A percentile compares a stretch with the other conserved stretches of the same genome.
Conservation (phyloP, 179 eudicot species). For the Beta corolliflora region DNA sequence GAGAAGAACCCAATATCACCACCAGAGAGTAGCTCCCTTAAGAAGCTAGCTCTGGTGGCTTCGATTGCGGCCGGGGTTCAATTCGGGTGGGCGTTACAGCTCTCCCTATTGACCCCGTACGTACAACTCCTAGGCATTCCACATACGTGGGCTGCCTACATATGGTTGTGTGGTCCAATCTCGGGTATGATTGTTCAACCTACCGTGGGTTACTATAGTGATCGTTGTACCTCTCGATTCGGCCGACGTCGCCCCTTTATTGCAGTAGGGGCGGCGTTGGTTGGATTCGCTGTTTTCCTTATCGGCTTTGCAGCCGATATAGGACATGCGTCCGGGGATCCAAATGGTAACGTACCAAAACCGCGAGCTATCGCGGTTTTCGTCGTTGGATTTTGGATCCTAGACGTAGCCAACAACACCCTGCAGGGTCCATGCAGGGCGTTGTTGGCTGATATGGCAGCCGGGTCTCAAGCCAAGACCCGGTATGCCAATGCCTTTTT, state of each 20-base stretch:
- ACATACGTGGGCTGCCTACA: conserved; percentile 62
- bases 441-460: conserved; percentile 59
- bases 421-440: conserved; percentile 79
- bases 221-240: conserved; percentile 60
- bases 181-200: conserved; percentile 92
- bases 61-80: conserved; percentile 83
- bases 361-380: conserved; percentile 65
- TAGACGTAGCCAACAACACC: conserved; percentile 78
- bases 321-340: conserved; percentile 60
- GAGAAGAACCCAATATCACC: conserved; percentile 30
- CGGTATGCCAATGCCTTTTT: conserved; percentile 53
- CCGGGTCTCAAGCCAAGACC: conserved; percentile 38
- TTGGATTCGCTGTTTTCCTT: conserved; percentile 53
- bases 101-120: conserved; percentile 73
- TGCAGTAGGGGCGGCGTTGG: conserved; percentile 54
- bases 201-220: conserved; percentile 73
- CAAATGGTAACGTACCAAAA: conserved; percentile 25
- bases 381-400: conserved; percentile 75
- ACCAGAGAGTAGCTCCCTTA: conserved; percentile 31
- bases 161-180: conserved; percentile 90
- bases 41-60: conserved; percentile 53
- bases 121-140: conserved; percentile 77
- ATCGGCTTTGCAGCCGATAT: conserved; percentile 74
- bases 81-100: conserved; percentile 88
- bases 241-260: conserved; percentile 91